phyloP scores from a whole-genome alignment of 176 grass and related monocot species.

The Alloteropsis semialata region DNA sequence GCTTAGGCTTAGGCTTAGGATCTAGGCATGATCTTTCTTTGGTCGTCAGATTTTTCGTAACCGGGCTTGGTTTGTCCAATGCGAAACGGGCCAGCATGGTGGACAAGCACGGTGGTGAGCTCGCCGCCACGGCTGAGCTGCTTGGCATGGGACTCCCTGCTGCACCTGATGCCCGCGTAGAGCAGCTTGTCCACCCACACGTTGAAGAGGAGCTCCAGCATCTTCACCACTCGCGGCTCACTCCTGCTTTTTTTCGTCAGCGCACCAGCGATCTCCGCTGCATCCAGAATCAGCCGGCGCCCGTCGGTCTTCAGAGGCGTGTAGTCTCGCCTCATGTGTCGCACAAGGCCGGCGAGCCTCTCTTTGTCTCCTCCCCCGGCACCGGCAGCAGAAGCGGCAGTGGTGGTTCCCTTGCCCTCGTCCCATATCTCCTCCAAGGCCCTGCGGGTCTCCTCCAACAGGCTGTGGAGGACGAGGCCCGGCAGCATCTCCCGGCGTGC shows the following conservation, averaged over 20 bases:
- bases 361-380: too few species aligned
- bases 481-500: not conserved
- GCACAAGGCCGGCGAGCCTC: not conserved
- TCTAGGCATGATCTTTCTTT: too few species aligned
- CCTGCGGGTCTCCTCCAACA: not conserved
- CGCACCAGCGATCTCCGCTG: not conserved
- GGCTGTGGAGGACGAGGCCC: not conserved
- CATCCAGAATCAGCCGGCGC: not conserved
- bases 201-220: not conserved
- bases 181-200: not conserved
- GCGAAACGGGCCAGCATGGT: not conserved
- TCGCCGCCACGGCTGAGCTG: not conserved
- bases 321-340: accelerated
- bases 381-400: too few species aligned
- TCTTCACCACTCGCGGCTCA: accelerated
- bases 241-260: accelerated
- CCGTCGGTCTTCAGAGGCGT: accelerated
- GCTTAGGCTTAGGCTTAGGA: too few species aligned
- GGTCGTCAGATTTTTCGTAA: too few species aligned
- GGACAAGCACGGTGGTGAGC: not conserved
- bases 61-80: not conserved
- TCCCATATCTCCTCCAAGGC: not conserved
- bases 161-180: not conserved
- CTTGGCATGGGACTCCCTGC: not conserved
- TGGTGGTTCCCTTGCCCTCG: accelerated